phyloP scores from a whole-genome alignment of 2,329 filamentous ascomycete genomes.

The Cladosporium oxysporum region DNA sequence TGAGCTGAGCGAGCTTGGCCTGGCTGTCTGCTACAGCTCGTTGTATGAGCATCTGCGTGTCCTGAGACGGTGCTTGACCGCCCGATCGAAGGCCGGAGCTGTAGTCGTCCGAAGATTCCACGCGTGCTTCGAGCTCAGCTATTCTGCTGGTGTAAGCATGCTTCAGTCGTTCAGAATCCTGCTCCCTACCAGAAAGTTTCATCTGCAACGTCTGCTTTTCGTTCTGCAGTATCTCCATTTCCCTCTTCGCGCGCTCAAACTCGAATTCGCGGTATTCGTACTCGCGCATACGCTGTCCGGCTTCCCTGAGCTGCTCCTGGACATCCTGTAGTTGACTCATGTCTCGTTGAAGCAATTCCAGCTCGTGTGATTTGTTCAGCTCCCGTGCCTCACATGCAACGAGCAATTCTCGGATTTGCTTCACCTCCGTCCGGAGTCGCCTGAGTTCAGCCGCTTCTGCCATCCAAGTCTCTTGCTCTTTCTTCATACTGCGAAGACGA shows the following conservation, averaged over 20 bases:
- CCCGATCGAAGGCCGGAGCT: not conserved
- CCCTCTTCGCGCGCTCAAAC: slow-evolving; percentile 58
- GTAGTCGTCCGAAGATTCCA: slow-evolving; percentile 6
- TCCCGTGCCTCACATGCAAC: slow-evolving; percentile 70
- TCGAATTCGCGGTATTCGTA: slow-evolving; percentile 66
- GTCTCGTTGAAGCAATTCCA: slow-evolving; percentile 63
- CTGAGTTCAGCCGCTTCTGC: slow-evolving; percentile 65
- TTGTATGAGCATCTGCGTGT: slow-evolving; percentile 46
- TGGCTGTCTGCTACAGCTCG: slow-evolving; percentile 50
- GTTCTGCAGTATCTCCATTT: slow-evolving; percentile 60
- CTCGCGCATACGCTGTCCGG: slow-evolving; percentile 63
- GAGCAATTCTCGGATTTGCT: slow-evolving; percentile 63
- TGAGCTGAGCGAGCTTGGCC: slow-evolving; percentile 51
- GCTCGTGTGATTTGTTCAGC: slow-evolving; percentile 62
- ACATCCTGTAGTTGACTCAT: slow-evolving; percentile 62
- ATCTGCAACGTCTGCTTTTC: slow-evolving; percentile 61
- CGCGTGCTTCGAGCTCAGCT: slow-evolving; percentile 45
- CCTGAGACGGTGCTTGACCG: slow-evolving; percentile 12
- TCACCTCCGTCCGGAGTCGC: slow-evolving; percentile 55
- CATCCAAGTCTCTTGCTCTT: slow-evolving; percentile 37
- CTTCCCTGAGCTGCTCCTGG: slow-evolving; percentile 58
- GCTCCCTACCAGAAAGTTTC: slow-evolving; percentile 56
- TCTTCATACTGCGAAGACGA: slow-evolving; percentile 35
- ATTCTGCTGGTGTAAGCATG: slow-evolving; percentile 52
- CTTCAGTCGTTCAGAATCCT: slow-evolving; percentile 51